Percentiles rank a stretch among this genome's conserved stretches.
Conservation (phyloP, 306 rosid genomes). For the Inga oerstediana region DNA sequence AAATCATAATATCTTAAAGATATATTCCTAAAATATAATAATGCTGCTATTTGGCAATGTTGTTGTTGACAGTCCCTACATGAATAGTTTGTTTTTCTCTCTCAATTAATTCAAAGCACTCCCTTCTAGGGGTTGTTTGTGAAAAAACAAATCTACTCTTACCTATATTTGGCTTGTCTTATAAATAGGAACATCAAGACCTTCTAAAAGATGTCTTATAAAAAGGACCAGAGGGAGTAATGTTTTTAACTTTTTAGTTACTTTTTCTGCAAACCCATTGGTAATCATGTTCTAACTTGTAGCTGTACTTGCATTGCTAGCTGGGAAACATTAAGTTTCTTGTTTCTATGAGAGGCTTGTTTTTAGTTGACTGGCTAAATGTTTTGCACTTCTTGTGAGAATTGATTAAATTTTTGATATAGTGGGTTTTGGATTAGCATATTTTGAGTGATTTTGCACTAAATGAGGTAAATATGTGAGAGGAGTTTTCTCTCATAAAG, state of each 20-base stretch:
- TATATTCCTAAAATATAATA: too few relatives aligned
- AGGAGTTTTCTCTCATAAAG: too few relatives aligned
- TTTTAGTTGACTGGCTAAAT: not conserved
- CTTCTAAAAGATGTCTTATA: not conserved
- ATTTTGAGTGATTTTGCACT: too few relatives aligned
- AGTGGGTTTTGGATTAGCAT: not conserved
- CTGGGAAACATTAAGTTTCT: not conserved
- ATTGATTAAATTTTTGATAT: not conserved
- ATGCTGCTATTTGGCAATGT: slow-evolving; percentile 21
- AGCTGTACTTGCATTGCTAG: not conserved
- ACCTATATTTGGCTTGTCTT: not conserved
- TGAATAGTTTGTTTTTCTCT: not conserved
- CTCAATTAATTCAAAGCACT: not conserved
- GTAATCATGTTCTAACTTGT: not conserved
- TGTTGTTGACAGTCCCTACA: slow-evolving; percentile 16
- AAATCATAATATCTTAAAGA: too few relatives aligned
- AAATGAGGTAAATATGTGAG: too few relatives aligned
- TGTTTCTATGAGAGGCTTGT: not conserved
- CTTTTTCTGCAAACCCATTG: not conserved
- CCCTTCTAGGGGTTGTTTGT: not conserved
- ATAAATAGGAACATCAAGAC: not conserved
- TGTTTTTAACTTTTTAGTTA: not conserved
- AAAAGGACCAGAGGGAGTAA: not conserved
- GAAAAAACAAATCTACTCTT: not conserved
- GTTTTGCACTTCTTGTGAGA: not conserved